Evolutionary conservation across 1,139 yeast genomes (phyloP), one percentile per base, ranked within the genome.

Genomic region (Yamadazyma aaseri): DNA sequence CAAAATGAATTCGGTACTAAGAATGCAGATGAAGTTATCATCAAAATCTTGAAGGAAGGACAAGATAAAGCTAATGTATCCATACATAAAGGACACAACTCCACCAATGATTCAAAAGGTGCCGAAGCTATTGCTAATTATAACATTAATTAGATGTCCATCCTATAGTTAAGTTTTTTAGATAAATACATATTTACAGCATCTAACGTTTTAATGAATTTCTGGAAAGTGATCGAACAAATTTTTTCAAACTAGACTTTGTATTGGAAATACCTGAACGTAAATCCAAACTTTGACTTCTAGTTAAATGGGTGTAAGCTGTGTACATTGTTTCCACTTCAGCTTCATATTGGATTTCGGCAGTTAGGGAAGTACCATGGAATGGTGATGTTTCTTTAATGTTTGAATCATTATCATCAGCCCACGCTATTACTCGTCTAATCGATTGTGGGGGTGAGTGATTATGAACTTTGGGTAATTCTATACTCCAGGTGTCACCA

Each of bases 1-100:
- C 73, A 68, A 34, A 74, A 72, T 44, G 90, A 85, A 49, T 86
- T 86, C 47, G 89, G 87, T 26, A 65, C 72, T 10, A 52, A 63
- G 34, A 60, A 58, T 28, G 49, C 51, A 3, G 82, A 76, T 43
- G 73, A 69, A 29, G 69, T 74, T 18, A 70, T 84, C 38, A 72
- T 71, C 42, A 53, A 58, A 40, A 82, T 85, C 34, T 53, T 85
- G 42, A 60, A 58, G 28, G 64, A 74, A 14, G 95, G 95, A 33
- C 54, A 64, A 11, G 63, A 71, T 38, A 72, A 73, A 50, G 63
- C 60, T 26, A 44, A 51, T 20, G 45, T 56, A 4, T 41, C 47
- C 1, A 34, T 59, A 17, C 37, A 40, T 8, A 48, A 41, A 17
- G 55, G 53, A 9, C 43, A 45, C 31, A 35, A 44, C 17, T 44